Evolutionary conservation across 352 stramenopile genomes (phyloP).

Genomic region (Pythium dissotocum): DNA sequence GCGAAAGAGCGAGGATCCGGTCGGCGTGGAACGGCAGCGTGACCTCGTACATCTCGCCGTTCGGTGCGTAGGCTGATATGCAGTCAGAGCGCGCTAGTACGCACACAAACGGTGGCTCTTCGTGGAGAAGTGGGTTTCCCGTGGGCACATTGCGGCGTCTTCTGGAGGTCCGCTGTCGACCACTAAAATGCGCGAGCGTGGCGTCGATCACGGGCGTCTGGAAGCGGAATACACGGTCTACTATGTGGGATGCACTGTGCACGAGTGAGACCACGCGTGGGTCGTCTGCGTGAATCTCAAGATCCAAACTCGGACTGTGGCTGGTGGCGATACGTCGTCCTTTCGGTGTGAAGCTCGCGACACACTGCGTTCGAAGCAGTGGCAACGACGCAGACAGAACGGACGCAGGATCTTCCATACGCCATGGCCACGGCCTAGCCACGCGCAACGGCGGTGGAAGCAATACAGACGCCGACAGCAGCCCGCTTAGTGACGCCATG

Average conservation of each 20-base stretch:
- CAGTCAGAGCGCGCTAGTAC: slow-evolving; percentile 68
- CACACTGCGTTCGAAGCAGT: slow-evolving; percentile 18
- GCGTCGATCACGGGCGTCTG: slow-evolving; percentile 57
- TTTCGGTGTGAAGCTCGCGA: slow-evolving; percentile 3
- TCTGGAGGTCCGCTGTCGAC: slow-evolving; percentile 8
- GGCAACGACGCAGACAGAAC: slow-evolving; percentile 14
- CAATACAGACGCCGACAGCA: neutral
- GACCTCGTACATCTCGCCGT: slow-evolving; percentile 71
- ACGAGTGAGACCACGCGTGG: slow-evolving; percentile 49
- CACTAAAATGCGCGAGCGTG: slow-evolving; percentile 44
- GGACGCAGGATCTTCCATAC: slow-evolving; percentile 14
- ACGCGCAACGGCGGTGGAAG: slow-evolving; percentile 9
- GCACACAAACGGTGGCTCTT: slow-evolving; percentile 42
- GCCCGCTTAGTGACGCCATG: slow-evolving; percentile 14
- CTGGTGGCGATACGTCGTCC: slow-evolving; percentile 7
- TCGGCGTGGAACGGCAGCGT: slow-evolving; percentile 74
- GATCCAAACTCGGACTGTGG: slow-evolving; percentile 1
- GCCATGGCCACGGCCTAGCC: slow-evolving; percentile 15
- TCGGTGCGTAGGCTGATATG: slow-evolving; percentile 63
- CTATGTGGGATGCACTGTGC: slow-evolving; percentile 49
- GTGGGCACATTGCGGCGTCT: no score
- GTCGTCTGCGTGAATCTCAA: slow-evolving; percentile 26
- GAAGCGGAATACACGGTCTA: slow-evolving; percentile 67
- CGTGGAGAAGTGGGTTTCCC: neutral
- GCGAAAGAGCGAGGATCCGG: slow-evolving; percentile 40